Base-by-base conservation (phyloP, 306 rosid genomes). In the Dalbergia oliveri region DNA sequence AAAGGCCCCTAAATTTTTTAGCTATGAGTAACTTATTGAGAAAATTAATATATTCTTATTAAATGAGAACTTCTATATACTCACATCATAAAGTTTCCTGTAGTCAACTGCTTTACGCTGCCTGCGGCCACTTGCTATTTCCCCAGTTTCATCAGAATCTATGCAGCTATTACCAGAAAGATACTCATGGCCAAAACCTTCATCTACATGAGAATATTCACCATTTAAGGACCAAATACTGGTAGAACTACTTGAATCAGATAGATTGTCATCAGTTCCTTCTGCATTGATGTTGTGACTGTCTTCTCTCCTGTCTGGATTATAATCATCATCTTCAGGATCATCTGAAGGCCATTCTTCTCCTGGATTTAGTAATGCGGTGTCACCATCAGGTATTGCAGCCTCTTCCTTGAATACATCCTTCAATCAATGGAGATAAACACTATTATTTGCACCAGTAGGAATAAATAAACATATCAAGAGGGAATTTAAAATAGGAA, bases 331-430 rank as follows among this genome's bases (percentile, higher is more conserved):
- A 62, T 93, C 97, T 65, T 87, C 93, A 44, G 97, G 91, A 87
- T 91, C 97, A 84, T 93, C 97, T 2, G 97, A 93, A 39, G 97
- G 97, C 97, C 94, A 93, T 44, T 89, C 91, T 70, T 88, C 94
- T 74, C 84, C 97, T 21, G 86, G 89, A 83, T 93, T 88, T 51
- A 82, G 68, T 71, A 84, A 68, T 16, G 82, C 79, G 62, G 80
- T 81, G 35, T 76, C 84, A 70, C 87, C 89, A 79, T 88, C 89
- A 3, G 93, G 94, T 47, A 85, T 79, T 80, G 92, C 82, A 69
- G 98, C 97, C 85, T 94, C 98, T 77, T 89, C 97, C 90, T 90
- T 89, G 89, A 94, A 94, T 76, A 94, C 77, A 72, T 94, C 97
- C 98, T 85, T 90, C 72, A 78, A 76, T 69, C 80, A 72, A 35